phyloP scores from a whole-genome alignment of 176 grass and related monocot species.

The Thinopyrum elongatum region DNA sequence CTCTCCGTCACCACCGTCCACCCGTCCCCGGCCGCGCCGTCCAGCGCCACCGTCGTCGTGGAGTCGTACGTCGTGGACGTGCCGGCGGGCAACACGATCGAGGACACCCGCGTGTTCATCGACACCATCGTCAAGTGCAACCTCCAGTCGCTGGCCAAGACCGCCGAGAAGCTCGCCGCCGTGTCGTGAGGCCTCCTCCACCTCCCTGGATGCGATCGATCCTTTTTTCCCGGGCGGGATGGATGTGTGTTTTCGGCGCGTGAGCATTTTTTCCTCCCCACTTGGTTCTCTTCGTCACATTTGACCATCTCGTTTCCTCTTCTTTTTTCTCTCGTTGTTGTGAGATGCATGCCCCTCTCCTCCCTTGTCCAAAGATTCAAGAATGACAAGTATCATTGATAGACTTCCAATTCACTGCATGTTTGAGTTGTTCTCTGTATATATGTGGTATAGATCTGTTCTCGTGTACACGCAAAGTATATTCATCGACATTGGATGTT shows the following conservation, averaged over 20 bases:
- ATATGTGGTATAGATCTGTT: constrained; percentile 4
- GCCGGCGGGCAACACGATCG: constrained; percentile 82
- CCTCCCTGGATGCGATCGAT: constrained; percentile 1
- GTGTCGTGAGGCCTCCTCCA: constrained; percentile 24
- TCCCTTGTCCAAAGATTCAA: constrained; percentile 40
- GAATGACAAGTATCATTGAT: constrained; percentile 33
- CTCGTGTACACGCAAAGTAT: not conserved
- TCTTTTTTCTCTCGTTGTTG: constrained; percentile 31
- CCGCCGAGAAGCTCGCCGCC: constrained; percentile 59
- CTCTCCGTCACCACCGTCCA: constrained; percentile 85
- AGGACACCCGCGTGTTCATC: constrained; percentile 85
- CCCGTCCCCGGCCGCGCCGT: constrained; percentile 45
- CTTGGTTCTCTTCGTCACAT: constrained; percentile 40
- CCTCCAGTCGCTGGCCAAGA: constrained; percentile 90
- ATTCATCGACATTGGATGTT: not conserved
- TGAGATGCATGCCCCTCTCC: constrained; percentile 30
- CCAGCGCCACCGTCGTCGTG: constrained; percentile 69
- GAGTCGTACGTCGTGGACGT: constrained; percentile 98
- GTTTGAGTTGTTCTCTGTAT: constrained; percentile 18
- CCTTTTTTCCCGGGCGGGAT: constrained; percentile 24
- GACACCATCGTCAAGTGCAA: constrained; percentile 99
- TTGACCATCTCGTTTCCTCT: not conserved
- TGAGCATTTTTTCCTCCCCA: constrained; percentile 20
- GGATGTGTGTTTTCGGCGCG: constrained; percentile 42
- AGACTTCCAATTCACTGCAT: constrained; percentile 18